Base-by-base conservation (phyloP, 768 basidiomycete species). In the Boletus sensibilis region DNA sequence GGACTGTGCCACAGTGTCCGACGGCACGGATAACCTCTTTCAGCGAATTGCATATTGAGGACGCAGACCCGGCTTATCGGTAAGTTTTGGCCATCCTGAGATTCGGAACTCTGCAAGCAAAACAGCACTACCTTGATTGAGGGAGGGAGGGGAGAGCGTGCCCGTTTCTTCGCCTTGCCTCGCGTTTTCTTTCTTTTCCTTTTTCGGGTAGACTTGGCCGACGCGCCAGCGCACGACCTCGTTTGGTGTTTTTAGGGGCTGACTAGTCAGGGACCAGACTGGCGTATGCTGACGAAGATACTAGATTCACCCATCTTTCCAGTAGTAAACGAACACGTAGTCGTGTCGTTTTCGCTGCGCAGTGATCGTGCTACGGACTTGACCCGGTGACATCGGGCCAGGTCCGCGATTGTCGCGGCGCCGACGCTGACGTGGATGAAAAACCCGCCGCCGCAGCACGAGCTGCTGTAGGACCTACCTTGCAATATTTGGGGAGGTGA, bases 1-100 rank as follows among this genome's bases (percentile, higher is more conserved):
- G 47, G 23, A 52, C 18, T 12, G 58, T 59, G 29, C 58, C 58
- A n/a, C n/a, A n/a, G n/a, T 52, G 42, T 38, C 35, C 13, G 5
- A 33, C 29, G 33, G 27, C 13, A 59, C 56, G 33, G 27, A 41
- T 7, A 34, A 13, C 25, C 10, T 35, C 16, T 29, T 35, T 37
- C 35, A 16, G 52, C 16, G 35, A 37, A 8, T 5, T 21, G 1
- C 42, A 27, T 43, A 23, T 41, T 31, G 31, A 38, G 4, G 20
- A 38, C 10, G 21, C 34, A 8, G 42, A 21, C 31, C 23, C 21
- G 23, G 23, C 12, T 20, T 38, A 45, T 46, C 27, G 8, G 33
- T 33, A 34, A 2, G 8, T 9, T 14, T 20, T 20, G 27, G 18
- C 16, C 29, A 48, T 20, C 18, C 27, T 44, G 18, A 5, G 5